These are phyloP conservation scores for Alternaria infectoria DNA, from an alignment of 2,329 filamentous ascomycete species.

Conservation along the genomic window DNA sequence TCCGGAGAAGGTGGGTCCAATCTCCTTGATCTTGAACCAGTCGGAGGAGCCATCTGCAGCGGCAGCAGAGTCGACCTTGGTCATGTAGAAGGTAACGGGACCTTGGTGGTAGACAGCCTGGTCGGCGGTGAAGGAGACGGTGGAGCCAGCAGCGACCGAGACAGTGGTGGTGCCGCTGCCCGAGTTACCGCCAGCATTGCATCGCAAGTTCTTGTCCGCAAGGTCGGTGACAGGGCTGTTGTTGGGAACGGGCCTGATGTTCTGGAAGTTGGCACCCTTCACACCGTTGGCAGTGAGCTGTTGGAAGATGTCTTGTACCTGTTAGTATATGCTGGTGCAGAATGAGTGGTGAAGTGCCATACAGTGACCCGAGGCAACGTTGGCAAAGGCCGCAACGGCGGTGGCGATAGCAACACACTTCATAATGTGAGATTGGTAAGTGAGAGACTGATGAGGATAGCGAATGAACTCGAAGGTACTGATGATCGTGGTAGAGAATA, in stretches of 20 bases:
- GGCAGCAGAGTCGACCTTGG: conserved; percentile 42
- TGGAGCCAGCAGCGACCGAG: conserved; percentile 44
- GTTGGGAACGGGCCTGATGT: conserved; percentile 48
- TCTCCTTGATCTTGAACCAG: conserved; percentile 51
- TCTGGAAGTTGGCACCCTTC: conserved; percentile 44
- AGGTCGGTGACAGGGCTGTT: conserved; percentile 47
- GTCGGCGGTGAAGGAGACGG: conserved; percentile 45
- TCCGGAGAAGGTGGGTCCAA: conserved; percentile 45
- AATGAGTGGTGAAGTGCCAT: conserved; percentile 11
- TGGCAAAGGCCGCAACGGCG: conserved; percentile 40
- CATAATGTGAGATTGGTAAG: conserved; percentile 26
- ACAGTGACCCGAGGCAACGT: conserved; percentile 48
- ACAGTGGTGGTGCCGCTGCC: conserved; percentile 41
- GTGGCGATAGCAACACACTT: conserved; percentile 43
- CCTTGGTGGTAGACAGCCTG: conserved; percentile 49
- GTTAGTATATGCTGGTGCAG: conserved; percentile 7
- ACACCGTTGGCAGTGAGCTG: conserved; percentile 45
- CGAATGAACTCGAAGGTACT: conserved; percentile 3
- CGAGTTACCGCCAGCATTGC: conserved; percentile 43
- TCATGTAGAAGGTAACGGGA: conserved; percentile 48
- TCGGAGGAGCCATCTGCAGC: conserved; percentile 46
- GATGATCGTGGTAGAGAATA: conserved; percentile 11
- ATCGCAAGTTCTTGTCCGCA: conserved; percentile 41
- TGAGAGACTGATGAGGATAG: conserved; percentile 7
- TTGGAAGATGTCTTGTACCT: conserved; percentile 45